Evolutionary conservation across 371 early-diverging fungal species (phyloP).

Genomic region (Zopfochytrium polystomum): DNA sequence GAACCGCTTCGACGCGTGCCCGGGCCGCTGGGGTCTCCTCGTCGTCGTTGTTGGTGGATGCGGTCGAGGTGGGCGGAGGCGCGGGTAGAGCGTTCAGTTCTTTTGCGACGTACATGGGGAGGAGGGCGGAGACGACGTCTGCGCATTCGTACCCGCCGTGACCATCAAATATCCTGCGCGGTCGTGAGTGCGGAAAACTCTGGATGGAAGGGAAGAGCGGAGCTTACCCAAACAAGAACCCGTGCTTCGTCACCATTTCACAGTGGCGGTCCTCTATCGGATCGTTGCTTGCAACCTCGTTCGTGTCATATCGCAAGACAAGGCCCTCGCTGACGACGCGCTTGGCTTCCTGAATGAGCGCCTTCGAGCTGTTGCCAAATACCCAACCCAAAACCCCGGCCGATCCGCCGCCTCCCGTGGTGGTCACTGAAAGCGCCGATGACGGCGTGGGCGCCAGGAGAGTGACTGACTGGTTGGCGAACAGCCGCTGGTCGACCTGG

Average conservation of each 20-base stretch:
- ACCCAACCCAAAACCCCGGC: too few species aligned
- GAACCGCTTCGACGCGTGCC: conserved; percentile 24
- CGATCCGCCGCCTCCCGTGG: too few species aligned
- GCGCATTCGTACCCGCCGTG: conserved; percentile 45
- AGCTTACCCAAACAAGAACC: conserved; percentile 35
- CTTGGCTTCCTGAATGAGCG: too few species aligned
- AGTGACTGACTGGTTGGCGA: too few species aligned
- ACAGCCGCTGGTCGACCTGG: too few species aligned
- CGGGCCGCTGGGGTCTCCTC: conserved; percentile 8
- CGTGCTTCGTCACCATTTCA: conserved; percentile 18
- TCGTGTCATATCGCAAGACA: conserved; percentile 29
- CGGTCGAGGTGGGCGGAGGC: conserved; percentile 18
- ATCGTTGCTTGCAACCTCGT: conserved; percentile 38
- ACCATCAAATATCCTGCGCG: conserved; percentile 41
- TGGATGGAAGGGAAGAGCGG: neutral
- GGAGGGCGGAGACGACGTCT: conserved; percentile 30
- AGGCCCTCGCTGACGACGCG: too few species aligned
- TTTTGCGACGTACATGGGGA: conserved; percentile 39
- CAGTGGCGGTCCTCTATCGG: conserved; percentile 41
- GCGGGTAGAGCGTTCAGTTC: conserved; percentile 28
- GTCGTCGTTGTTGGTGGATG: neutral
- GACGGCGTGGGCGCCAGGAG: too few species aligned
- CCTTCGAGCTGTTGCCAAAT: too few species aligned
- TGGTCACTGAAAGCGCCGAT: too few species aligned
- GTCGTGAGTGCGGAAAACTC: neutral